These are phyloP conservation scores for Darksidea phi DNA, from an alignment of 495 filamentous ascomycete genomes.

Conservation along the genomic window DNA sequence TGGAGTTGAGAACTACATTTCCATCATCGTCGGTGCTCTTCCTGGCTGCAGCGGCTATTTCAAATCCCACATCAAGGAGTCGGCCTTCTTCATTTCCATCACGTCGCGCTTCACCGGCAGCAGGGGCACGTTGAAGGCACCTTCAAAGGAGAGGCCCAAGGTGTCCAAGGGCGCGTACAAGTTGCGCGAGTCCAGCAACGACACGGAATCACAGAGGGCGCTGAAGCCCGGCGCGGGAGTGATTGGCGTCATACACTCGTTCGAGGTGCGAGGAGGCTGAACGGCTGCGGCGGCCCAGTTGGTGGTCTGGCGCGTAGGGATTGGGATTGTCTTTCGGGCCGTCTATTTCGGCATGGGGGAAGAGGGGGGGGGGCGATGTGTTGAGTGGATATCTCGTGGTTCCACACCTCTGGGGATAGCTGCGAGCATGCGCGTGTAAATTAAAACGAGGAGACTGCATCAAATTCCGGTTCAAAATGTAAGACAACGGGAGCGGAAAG, in stretches of 20 bases:
- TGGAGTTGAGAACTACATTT: too few relatives aligned
- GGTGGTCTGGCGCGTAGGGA: too few relatives aligned
- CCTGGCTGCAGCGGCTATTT: conserved; percentile 4
- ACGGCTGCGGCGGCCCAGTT: too few relatives aligned
- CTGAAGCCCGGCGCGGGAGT: neutral
- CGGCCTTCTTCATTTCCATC: neutral
- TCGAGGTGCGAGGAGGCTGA: conserved; percentile 1
- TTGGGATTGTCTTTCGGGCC: too few relatives aligned
- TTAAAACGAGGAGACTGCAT: neutral
- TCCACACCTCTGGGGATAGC: neutral
- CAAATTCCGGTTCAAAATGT: neutral
- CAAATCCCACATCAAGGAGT: conserved; percentile 3
- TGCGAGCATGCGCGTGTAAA: neutral
- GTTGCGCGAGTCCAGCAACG: neutral
- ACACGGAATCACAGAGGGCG: conserved; percentile 4
- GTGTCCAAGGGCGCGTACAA: neutral
- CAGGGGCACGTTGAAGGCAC: neutral
- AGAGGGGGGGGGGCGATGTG: too few relatives aligned
- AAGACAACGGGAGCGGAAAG: neutral
- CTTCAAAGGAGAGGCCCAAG: neutral
- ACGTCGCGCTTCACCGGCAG: neutral
- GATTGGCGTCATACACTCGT: neutral
- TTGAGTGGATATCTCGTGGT: neutral
- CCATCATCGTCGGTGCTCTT: neutral
- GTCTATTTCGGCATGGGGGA: too few relatives aligned